Conservation (phyloP, 441 rosid species). For the Pelargonium australe region DNA sequence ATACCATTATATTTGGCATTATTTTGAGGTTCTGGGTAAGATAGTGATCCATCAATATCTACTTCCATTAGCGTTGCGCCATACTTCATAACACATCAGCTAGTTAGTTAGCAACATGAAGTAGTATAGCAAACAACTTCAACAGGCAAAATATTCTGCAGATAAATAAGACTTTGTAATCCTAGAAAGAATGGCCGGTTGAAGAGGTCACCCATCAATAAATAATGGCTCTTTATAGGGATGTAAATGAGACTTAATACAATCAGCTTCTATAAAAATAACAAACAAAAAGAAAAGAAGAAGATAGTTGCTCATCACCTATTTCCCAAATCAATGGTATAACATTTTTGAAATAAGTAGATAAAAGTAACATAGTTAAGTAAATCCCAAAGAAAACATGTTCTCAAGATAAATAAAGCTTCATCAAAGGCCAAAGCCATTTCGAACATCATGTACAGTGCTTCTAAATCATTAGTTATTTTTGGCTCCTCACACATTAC, state of each 20-base stretch:
- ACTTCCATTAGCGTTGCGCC: constrained; percentile 84
- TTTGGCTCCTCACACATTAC: neutral
- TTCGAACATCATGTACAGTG: neutral
- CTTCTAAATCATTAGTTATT: neutral
- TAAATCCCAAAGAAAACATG: too few species aligned
- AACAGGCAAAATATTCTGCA: neutral
- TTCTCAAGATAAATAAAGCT: too few species aligned
- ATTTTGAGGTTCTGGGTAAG: constrained; percentile 54
- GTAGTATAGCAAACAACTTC: neutral
- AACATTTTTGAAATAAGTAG: too few species aligned
- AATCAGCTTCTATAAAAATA: too few species aligned
- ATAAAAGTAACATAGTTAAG: too few species aligned
- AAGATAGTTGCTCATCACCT: too few species aligned
- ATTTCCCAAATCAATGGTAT: too few species aligned
- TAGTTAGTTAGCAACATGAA: constrained; percentile 13
- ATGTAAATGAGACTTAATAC: too few species aligned
- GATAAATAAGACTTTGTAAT: too few species aligned
- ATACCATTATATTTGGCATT: constrained; percentile 46
- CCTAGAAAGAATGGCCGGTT: neutral
- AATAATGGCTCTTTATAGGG: neutral
- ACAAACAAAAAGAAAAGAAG: too few species aligned
- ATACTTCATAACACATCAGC: constrained; percentile 33
- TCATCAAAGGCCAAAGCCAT: too few species aligned
- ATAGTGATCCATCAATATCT: constrained; percentile 64
- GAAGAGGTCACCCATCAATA: neutral